Evolutionary conservation across 2,329 filamentous ascomycete species (phyloP).

Genomic region (Aspergillus amoenus): DNA sequence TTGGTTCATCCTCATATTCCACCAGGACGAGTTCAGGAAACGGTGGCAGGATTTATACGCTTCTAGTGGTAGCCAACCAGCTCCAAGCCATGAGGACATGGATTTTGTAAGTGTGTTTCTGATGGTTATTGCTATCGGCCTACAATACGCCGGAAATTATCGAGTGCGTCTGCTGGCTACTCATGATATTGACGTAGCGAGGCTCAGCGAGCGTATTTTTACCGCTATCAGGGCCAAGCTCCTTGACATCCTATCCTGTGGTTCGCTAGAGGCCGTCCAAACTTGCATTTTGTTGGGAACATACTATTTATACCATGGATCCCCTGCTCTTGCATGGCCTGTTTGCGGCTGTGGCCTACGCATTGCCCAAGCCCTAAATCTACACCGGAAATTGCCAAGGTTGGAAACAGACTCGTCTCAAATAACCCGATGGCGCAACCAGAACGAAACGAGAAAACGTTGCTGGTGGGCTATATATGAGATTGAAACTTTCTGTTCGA

Average conservation of each 20-base stretch:
- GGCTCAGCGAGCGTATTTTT: too few relatives aligned
- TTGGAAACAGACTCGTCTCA: too few relatives aligned
- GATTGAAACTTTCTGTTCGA: slow-evolving; percentile 43
- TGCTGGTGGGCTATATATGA: slow-evolving; percentile 46
- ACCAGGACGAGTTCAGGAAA: slow-evolving; percentile 33
- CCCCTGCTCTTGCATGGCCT: slow-evolving; percentile 39
- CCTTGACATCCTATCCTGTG: slow-evolving; percentile 24
- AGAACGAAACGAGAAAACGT: slow-evolving; percentile 32
- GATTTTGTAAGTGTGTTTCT: slow-evolving; percentile 18
- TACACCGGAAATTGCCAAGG: too few relatives aligned
- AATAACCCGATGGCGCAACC: slow-evolving; percentile 8
- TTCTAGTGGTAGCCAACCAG: neutral
- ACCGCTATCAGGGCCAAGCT: slow-evolving; percentile 11
- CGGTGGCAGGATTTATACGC: slow-evolving; percentile 21
- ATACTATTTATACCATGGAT: slow-evolving; percentile 39
- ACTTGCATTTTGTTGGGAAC: slow-evolving; percentile 39
- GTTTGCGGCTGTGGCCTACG: slow-evolving; percentile 19
- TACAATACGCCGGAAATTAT: slow-evolving; percentile 21
- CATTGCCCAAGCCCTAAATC: too few relatives aligned
- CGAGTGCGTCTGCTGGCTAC: neutral
- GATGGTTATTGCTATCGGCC: slow-evolving; percentile 24
- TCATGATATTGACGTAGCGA: too few relatives aligned
- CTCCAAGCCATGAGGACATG: neutral
- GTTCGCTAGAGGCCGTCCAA: slow-evolving; percentile 33
- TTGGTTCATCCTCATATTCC: slow-evolving; percentile 42